Percentiles rank a stretch among this genome's conserved stretches.
Conservation (phyloP, 208 protist genomes). For the Wallacemonas sp. region DNA sequence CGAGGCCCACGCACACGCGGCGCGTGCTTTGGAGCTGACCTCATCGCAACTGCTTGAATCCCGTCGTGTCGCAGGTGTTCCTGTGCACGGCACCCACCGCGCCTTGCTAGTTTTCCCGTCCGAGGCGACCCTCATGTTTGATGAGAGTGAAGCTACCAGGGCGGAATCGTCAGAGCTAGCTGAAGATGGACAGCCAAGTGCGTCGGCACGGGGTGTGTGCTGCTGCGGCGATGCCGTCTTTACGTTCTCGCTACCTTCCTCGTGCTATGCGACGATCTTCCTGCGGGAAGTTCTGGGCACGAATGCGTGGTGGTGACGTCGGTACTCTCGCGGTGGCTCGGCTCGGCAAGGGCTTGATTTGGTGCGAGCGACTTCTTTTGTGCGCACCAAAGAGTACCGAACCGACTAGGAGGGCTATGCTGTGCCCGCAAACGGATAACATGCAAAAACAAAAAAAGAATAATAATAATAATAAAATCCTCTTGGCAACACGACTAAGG, state of each 20-base stretch:
- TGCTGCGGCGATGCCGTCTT: conserved; percentile 23
- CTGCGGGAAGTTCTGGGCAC: conserved; percentile 70
- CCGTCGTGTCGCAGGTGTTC: conserved; percentile 66
- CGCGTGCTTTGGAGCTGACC: conserved; percentile 12
- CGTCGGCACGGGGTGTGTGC: too few species aligned
- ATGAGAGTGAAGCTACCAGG: too few species aligned
- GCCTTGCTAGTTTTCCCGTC: conserved; percentile 39
- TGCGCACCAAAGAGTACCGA: too few species aligned
- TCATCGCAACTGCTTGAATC: conserved; percentile 29
- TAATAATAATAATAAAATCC: too few species aligned
- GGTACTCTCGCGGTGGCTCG: not conserved
- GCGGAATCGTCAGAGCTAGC: too few species aligned
- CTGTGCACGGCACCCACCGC: conserved; percentile 57
- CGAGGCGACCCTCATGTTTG: not conserved
- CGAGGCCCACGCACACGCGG: conserved; percentile 3
- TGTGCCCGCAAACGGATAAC: too few species aligned
- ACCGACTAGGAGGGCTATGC: too few species aligned
- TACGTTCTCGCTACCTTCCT: conserved; percentile 69
- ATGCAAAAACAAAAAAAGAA: too few species aligned
- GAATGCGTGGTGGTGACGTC: conserved; percentile 61
- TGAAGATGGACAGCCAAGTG: too few species aligned
- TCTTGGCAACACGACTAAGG: too few species aligned
- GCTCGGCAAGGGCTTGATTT: not conserved
- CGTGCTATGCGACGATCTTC: conserved; percentile 82
- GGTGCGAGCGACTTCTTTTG: too few species aligned